phyloP scores from a whole-genome alignment of 345 rosid species.

The Populus nigra region DNA sequence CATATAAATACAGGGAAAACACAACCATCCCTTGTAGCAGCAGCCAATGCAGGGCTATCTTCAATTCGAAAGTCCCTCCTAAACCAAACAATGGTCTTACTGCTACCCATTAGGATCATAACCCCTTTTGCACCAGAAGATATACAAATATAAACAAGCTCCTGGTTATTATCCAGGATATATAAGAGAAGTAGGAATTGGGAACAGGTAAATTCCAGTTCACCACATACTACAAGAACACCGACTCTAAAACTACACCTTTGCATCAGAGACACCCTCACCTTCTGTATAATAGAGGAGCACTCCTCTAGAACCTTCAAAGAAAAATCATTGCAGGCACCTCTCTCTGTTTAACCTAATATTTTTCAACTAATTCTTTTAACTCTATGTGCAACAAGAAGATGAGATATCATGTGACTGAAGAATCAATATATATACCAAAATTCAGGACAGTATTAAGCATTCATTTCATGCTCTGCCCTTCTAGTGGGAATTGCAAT shows the following conservation, averaged over 20 bases:
- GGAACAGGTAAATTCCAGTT: no score
- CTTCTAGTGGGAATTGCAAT: no score
- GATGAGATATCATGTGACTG: slow-evolving; percentile 9
- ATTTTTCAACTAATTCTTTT: neutral
- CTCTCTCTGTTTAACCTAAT: neutral
- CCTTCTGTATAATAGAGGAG: no score
- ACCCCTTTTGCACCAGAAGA: neutral
- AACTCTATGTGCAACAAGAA: slow-evolving; percentile 2
- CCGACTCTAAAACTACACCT: no score
- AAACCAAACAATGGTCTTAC: slow-evolving; percentile 85
- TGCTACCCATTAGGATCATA: slow-evolving; percentile 36
- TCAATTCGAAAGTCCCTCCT: slow-evolving; percentile 94
- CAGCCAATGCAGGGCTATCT: slow-evolving; percentile 92
- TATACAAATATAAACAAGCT: slow-evolving; percentile 2
- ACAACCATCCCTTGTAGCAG: slow-evolving; percentile 74
- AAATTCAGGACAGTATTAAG: no score
- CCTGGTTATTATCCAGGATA: neutral
- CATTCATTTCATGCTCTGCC: no score
- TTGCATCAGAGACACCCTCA: no score
- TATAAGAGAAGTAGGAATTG: neutral
- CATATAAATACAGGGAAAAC: slow-evolving; percentile 81
- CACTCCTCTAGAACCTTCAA: no score
- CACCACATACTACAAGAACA: no score
- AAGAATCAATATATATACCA: neutral
- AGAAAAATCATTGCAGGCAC: no score